Evolutionary conservation across 352 stramenopile species (phyloP), one percentile per base, ranked within the genome.

Genomic region (Globisporangium apiculatum): DNA sequence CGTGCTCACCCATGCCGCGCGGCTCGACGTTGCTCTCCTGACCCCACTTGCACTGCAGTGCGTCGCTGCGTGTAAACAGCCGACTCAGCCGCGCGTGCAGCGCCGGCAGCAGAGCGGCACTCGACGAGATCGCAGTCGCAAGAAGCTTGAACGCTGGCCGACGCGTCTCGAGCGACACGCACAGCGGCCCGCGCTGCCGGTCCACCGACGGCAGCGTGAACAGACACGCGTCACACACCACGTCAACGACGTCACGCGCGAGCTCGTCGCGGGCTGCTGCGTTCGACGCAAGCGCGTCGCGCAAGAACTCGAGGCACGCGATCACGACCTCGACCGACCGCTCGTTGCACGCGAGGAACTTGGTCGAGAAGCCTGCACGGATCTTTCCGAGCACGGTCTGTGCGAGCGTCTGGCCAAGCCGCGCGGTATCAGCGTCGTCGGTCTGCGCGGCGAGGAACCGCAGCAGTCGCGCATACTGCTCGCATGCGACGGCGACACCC

Each of bases 1-100:
- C 91, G 49, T 94, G 76, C 50, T 95, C 86, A 8, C 79, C 86
- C 43, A 76, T 92, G 10, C 80, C 82, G 36, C 86, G 75, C 7
- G 83, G 89, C 64, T 93, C 83, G 24, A 93, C 74, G 56, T 88
- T 87, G 45, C 73, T 88, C 55, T 95, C 83, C 71, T 94, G 86
- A 6, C 79, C 82, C 86, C 86, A 95, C 52, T 88, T 89, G 14
- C 71, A 70, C 12, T 81, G 70, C 46, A 89, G 60, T n/a, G 66
- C 64, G 41, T 89, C 78, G 57, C 68, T 83, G 56, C 73, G 58
- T 0, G 72, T 86, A 43, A 94, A 94, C 18, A 94, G 48, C 5
- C 72, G 65, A 8, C 63, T 79, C 15, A 94, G 63, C 3, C 81
- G 75, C 5, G 69, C 57, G 10, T 84, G 71, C 18, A 94, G 58